These are phyloP conservation scores for Trichophyton simii DNA, from an alignment of 2,329 filamentous ascomycete genomes.

Conservation along the genomic window DNA sequence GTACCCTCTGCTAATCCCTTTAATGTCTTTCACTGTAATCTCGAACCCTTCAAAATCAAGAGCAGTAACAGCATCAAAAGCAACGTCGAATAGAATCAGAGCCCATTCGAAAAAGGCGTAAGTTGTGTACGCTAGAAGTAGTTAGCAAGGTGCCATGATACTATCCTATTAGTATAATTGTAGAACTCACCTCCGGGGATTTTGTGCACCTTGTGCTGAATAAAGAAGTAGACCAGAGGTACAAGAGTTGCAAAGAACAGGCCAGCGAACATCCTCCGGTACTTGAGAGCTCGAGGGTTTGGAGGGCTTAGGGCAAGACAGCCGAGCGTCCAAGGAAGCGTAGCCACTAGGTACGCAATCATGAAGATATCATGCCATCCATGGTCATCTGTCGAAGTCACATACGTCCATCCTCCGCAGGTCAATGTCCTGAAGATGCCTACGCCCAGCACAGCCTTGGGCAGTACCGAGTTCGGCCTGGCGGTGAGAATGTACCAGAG, in stretches of 20 bases:
- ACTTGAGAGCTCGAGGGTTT: conserved; percentile 71
- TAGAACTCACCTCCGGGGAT: conserved; percentile 67
- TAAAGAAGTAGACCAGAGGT: conserved; percentile 90
- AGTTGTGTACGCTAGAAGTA: conserved; percentile 67
- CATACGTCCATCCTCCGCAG: conserved; percentile 95
- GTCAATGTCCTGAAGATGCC: conserved; percentile 82
- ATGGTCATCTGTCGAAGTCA: conserved; percentile 96
- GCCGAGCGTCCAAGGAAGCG: conserved; percentile 86
- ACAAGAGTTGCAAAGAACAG: conserved; percentile 85
- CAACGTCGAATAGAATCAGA: conserved; percentile 86
- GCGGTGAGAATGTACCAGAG: conserved; percentile 86
- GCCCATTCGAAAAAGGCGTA: conserved; percentile 99
- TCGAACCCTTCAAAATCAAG: conserved; percentile 86
- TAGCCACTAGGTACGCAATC: conserved; percentile 93
- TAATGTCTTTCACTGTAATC: conserved; percentile 74
- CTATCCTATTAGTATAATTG: background rate
- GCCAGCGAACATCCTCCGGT: conserved; percentile 70
- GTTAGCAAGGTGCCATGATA: conserved; percentile 6
- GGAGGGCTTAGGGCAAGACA: conserved; percentile 78
- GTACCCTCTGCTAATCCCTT: conserved; percentile 93
- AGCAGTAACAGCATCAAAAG: conserved; percentile 87
- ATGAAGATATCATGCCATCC: conserved; percentile 99
- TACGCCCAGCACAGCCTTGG: conserved; percentile 66
- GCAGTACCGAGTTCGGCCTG: conserved; percentile 58
- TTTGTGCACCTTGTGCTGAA: conserved; percentile 94